These are phyloP conservation scores for Hordeum marinum DNA, from an alignment of 176 grass and related monocot species.

Conservation along the genomic window DNA sequence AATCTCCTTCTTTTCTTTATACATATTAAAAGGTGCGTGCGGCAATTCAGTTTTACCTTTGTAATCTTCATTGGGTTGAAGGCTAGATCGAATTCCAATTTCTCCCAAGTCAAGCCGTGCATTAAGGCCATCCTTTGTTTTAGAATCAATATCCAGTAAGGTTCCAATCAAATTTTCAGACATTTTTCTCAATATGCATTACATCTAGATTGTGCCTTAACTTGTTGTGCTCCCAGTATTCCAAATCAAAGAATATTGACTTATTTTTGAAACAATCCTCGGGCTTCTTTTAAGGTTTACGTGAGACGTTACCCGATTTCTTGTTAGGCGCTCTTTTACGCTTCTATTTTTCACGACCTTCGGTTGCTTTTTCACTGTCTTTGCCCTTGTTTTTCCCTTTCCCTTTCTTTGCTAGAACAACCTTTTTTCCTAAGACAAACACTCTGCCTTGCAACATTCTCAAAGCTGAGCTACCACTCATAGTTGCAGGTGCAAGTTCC, in stretches of 20 bases:
- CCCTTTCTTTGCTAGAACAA: neutral
- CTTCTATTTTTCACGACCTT: neutral
- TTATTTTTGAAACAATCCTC: neutral
- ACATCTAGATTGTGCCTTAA: conserved; percentile 8
- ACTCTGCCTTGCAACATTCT: neutral
- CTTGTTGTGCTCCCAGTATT: neutral
- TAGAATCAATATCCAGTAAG: neutral
- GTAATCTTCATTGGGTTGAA: neutral
- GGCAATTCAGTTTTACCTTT: neutral
- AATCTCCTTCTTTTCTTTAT: neutral
- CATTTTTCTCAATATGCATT: conserved; percentile 29
- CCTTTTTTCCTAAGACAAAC: neutral
- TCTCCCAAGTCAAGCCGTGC: neutral
- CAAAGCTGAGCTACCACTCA: neutral
- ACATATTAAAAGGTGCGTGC: too few relatives aligned
- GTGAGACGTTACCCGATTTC: neutral
- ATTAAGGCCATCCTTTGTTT: neutral
- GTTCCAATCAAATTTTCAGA: neutral
- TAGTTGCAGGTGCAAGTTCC: neutral
- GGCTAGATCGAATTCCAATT: neutral
- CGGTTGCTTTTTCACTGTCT: neutral
- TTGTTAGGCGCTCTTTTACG: neutral
- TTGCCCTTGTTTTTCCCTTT: neutral
- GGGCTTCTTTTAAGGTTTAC: neutral
- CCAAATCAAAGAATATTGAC: neutral